Evolutionary conservation across 371 early-diverging fungal genomes (phyloP).

Genomic region (Gilbertella persicaria): DNA sequence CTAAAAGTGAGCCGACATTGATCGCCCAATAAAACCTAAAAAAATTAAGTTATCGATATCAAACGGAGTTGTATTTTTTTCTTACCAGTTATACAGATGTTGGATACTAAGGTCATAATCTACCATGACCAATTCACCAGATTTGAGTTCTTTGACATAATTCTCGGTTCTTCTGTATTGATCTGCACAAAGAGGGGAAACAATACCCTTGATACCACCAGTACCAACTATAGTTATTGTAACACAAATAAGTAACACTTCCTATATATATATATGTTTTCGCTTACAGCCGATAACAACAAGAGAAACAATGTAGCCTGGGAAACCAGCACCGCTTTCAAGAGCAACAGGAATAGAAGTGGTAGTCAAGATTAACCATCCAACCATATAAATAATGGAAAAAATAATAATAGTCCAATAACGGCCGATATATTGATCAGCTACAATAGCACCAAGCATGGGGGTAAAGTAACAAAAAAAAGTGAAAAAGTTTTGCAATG

Average conservation of each 20-base stretch:
- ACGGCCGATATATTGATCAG: constrained; percentile 81
- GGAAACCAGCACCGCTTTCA: constrained; percentile 53
- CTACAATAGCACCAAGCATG: constrained; percentile 75
- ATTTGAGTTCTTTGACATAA: constrained; percentile 48
- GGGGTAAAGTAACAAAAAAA: constrained; percentile 79
- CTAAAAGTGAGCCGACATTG: constrained; percentile 73
- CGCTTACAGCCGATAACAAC: constrained; percentile 41
- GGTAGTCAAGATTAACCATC: constrained; percentile 65
- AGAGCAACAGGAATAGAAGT: constrained; percentile 55
- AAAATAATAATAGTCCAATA: constrained; percentile 77
- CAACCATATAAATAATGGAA: constrained; percentile 60
- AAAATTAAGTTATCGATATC: constrained; percentile 9
- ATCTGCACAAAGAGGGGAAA: constrained; percentile 44
- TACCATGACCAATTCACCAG: constrained; percentile 56
- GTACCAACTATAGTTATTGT: constrained; percentile 64
- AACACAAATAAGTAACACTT: neutral
- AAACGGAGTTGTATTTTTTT: constrained; percentile 8
- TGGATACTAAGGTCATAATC: constrained; percentile 65
- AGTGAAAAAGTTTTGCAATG: constrained; percentile 70
- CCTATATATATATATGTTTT: neutral
- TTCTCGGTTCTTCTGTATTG: constrained; percentile 42
- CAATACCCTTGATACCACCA: constrained; percentile 83
- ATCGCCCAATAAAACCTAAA: constrained; percentile 79
- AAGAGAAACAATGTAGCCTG: constrained; percentile 66
- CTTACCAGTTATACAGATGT: constrained; percentile 62